Evolutionary conservation across 169 alveolate species (phyloP), one percentile per base, ranked within the genome.

Genomic region (Eimeria necatrix): DNA sequence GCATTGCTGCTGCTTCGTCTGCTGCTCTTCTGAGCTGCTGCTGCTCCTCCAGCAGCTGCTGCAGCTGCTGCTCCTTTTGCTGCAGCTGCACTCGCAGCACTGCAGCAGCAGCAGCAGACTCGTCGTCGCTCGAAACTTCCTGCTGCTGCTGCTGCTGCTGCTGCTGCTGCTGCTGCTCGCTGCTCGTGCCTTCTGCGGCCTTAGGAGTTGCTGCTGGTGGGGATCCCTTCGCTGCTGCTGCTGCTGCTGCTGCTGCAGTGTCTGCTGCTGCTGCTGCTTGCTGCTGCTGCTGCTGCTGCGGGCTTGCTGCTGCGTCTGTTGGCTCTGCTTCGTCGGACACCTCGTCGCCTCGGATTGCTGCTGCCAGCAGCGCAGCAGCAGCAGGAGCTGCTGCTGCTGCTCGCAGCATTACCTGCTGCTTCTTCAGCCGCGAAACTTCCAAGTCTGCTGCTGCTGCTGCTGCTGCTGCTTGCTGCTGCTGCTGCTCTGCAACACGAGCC

Each of bases 11-110:
- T 9, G 85, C 85, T 74, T 32, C 85, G 26, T 74, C 60, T 9
- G 60, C 85, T 41, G 85, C 24, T n/a, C 41, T 74, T 5, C 85
- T 10, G n/a, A 74, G 85, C 24, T 74, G 22, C 60, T 32, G 61
- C 85, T 74, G 85, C 85, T 74, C 85, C 60, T 74, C 85, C 14
- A 74, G 32, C 26, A 74, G 85, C 85, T 74, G 41, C 85, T 74
- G 85, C 85, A 74, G 60, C 85, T 74, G 85, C 60, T 74, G 41
- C 85, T 74, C 85, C 85, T 74, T 74, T n/a, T 74, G 85, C 85
- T 74, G 85, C 59, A 74, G 85, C 59, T 48, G 85, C 18, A 74
- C 85, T 14, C 61, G 59, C 20, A 74, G 24, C 52, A 74, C 85
- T 74, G 85, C 85, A 74, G 59, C 85, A 32, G 85, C 52, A 74